phyloP scores from a whole-genome alignment of 148 eudicot species.

The Camellia japonica region DNA sequence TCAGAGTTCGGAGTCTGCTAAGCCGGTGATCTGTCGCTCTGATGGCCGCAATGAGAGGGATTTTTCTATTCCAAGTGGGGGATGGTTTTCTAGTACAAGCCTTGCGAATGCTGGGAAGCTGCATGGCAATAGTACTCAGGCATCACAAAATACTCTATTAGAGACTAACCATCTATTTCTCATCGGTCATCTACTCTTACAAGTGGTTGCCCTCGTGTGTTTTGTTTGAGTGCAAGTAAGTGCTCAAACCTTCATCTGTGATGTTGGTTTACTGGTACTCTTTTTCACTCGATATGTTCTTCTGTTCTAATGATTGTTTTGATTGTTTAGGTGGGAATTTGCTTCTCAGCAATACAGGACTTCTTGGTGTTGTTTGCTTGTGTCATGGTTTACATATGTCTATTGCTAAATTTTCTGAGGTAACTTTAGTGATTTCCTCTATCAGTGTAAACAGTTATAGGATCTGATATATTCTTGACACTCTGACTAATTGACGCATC shows the following conservation, averaged over 20 bases:
- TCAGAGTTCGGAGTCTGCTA: constrained; percentile 22
- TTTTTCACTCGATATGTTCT: constrained; percentile 8
- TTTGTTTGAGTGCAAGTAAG: constrained; percentile 62
- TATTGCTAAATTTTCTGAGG: constrained; percentile 58
- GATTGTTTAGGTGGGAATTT: constrained; percentile 56
- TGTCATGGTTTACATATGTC: constrained; percentile 76
- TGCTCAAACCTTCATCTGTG: constrained; percentile 6
- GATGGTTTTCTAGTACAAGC: constrained; percentile 11
- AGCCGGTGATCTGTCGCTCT: constrained; percentile 22
- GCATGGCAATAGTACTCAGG: constrained; percentile 20
- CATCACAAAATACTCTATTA: constrained; percentile 21
- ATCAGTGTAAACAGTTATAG: neutral
- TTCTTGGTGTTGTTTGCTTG: constrained; percentile 65
- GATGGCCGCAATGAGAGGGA: constrained; percentile 24
- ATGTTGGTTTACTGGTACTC: neutral
- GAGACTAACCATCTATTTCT: constrained; percentile 24
- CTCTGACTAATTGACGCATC: neutral
- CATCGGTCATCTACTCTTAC: constrained; percentile 18
- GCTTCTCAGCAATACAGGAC: constrained; percentile 58
- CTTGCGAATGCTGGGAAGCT: constrained; percentile 26
- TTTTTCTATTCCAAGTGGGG: constrained; percentile 19
- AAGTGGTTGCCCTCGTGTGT: constrained; percentile 57
- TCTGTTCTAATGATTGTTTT: constrained; percentile 20
- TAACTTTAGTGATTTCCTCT: constrained; percentile 23
- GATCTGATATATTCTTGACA: neutral